Evolutionary conservation across 2,329 filamentous ascomycete genomes (phyloP).

Genomic region (Epichloe gansuensis): DNA sequence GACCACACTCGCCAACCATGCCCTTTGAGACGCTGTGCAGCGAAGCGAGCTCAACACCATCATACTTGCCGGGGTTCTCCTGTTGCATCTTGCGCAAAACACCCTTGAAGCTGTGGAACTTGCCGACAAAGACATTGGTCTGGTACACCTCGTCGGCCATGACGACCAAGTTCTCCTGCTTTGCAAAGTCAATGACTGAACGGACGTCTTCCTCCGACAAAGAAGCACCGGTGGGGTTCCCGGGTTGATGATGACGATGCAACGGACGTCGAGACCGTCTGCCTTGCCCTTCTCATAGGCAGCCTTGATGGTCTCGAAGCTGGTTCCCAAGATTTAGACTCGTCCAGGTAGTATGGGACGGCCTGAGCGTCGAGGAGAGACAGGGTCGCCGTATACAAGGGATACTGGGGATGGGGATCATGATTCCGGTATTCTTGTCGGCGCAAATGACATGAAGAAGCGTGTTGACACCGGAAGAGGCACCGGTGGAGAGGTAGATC

Average conservation of each 20-base stretch:
- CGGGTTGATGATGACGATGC: slow-evolving; percentile 95
- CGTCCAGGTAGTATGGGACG: slow-evolving; percentile 90
- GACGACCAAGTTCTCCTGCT: slow-evolving; percentile 73
- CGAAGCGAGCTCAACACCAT: slow-evolving; percentile 77
- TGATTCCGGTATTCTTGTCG: slow-evolving; percentile 62
- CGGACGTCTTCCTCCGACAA: slow-evolving; percentile 69
- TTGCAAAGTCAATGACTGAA: slow-evolving; percentile 76
- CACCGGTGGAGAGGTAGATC: slow-evolving; percentile 85
- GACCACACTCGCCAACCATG: slow-evolving; percentile 97
- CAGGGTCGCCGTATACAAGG: slow-evolving; percentile 90
- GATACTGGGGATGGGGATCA: slow-evolving; percentile 95
- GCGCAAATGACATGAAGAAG: slow-evolving; percentile 83
- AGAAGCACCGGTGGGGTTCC: slow-evolving; percentile 88
- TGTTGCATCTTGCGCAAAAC: slow-evolving; percentile 71
- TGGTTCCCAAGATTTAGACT: slow-evolving; percentile 77
- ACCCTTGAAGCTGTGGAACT: slow-evolving; percentile 94
- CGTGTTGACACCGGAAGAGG: slow-evolving; percentile 89
- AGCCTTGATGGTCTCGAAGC: slow-evolving; percentile 62
- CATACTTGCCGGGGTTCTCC: slow-evolving; percentile 62
- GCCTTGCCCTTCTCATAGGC: slow-evolving; percentile 63
- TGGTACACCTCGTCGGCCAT: slow-evolving; percentile 98
- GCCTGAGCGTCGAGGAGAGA: slow-evolving; percentile 72
- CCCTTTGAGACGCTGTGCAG: slow-evolving; percentile 94
- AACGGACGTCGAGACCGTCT: slow-evolving; percentile 75
- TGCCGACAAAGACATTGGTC: slow-evolving; percentile 90